Conservation (phyloP, 2,329 filamentous ascomycete species). For the Paracorniculantispora psalliotae region DNA sequence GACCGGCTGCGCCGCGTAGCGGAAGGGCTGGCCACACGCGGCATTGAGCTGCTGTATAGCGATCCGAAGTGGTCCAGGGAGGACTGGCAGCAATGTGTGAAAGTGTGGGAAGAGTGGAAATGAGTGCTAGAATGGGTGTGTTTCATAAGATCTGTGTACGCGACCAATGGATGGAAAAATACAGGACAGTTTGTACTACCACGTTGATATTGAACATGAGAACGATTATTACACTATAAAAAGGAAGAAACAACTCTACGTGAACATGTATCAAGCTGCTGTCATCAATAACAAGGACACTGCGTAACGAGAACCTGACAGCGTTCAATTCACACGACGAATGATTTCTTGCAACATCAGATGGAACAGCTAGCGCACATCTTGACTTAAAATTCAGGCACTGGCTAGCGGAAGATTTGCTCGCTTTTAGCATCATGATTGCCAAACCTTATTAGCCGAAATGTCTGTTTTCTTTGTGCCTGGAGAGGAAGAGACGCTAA, state of each 20-base stretch:
- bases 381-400: not conserved
- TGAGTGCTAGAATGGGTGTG: not conserved
- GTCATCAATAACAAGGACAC: no score
- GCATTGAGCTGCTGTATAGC: not conserved
- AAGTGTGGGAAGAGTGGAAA: not conserved
- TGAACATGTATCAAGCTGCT: no score
- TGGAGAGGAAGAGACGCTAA: not conserved
- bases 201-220: not conserved
- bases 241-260: no score
- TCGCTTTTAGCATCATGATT: not conserved
- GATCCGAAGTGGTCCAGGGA: slow-evolving; percentile 1
- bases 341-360: not conserved
- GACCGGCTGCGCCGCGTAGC: not conserved
- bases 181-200: not conserved
- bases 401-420: not conserved
- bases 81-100: not conserved
- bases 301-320: no score
- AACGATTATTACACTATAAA: no score
- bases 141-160: no score
- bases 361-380: not conserved
- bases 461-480: slow-evolving; percentile 8
- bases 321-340: not conserved
- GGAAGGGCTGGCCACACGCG: not conserved
- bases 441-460: not conserved
- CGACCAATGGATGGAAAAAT: no score